phyloP scores from a whole-genome alignment of 176 grass and related monocot species.

The Dendrocalamus sinicus region DNA sequence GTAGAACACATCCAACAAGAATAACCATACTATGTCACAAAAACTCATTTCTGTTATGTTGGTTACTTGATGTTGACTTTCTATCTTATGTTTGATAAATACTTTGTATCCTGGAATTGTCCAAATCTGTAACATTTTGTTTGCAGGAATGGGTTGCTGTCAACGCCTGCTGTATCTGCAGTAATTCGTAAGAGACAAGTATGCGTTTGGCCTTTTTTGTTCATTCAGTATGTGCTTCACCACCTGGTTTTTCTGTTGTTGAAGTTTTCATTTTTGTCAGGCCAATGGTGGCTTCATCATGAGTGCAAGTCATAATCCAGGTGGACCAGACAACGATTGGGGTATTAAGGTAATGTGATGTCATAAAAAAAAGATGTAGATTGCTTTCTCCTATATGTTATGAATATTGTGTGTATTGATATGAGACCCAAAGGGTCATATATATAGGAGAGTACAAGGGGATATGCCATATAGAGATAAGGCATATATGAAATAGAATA shows the following conservation, averaged over 20 bases:
- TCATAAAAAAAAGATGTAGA: conserved; percentile 15
- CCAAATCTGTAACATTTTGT: not conserved
- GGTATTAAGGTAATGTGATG: conserved; percentile 93
- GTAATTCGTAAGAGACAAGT: conserved; percentile 88
- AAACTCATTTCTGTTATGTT: conserved; percentile 28
- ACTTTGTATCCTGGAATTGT: not conserved
- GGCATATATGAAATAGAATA: no score
- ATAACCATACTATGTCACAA: not conserved
- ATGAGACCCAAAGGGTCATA: no score
- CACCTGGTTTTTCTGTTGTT: conserved; percentile 19
- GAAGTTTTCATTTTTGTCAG: conserved; percentile 45
- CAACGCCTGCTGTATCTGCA: conserved; percentile 87
- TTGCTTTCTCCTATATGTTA: conserved; percentile 12
- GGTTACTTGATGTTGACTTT: conserved; percentile 19
- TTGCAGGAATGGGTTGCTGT: conserved; percentile 74
- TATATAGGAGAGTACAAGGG: no score
- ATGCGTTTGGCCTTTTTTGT: conserved; percentile 23
- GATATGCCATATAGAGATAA: no score
- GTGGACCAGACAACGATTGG: conserved; percentile 88
- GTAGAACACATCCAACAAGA: not conserved
- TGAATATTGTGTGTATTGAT: no score
- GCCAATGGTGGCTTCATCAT: conserved; percentile 93
- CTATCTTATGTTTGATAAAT: conserved; percentile 14
- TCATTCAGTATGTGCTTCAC: not conserved
- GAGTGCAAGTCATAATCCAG: conserved; percentile 97